Conservation (phyloP, 192 early-diverging fungal species). For the Phlyctochytrium arcticum region DNA sequence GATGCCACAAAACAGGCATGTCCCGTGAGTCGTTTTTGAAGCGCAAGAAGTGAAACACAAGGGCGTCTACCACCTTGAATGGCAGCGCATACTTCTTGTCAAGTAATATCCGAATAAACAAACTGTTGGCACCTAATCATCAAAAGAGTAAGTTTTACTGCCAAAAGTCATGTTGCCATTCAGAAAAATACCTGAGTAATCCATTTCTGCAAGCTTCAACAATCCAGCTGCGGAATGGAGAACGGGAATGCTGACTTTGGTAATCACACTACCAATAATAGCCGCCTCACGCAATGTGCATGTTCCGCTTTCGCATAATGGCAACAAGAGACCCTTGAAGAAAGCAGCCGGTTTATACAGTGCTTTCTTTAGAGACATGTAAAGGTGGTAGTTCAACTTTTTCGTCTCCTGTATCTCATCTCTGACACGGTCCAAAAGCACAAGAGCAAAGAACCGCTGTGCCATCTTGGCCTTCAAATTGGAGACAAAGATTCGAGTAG, state of each 20-base stretch:
- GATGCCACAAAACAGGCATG: constrained; percentile 98
- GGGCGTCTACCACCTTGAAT: constrained; percentile 90
- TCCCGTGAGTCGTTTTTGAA: constrained; percentile 75
- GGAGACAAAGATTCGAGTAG: constrained; percentile 95
- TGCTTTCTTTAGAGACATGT: constrained; percentile 93
- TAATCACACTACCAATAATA: constrained; percentile 86
- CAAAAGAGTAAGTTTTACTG: background rate
- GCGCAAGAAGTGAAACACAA: constrained; percentile 93
- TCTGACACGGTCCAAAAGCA: constrained; percentile 87
- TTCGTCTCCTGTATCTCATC: constrained; percentile 96
- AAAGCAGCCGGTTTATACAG: constrained; percentile 96
- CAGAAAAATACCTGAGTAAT: constrained; percentile 72
- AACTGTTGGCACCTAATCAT: constrained; percentile 68
- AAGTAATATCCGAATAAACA: constrained; percentile 93
- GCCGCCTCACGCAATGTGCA: constrained; percentile 97
- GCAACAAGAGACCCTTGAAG: constrained; percentile 96
- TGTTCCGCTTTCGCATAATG: constrained; percentile 79
- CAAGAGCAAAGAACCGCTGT: constrained; percentile 83
- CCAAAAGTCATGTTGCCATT: background rate
- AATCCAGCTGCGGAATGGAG: constrained; percentile 93
- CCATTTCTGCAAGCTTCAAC: constrained; percentile 94
- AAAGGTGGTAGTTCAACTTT: constrained; percentile 96
- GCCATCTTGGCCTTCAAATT: constrained; percentile 91
- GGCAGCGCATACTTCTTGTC: constrained; percentile 99
- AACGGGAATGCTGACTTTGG: constrained; percentile 91